Base-by-base conservation (phyloP, 2,329 filamentous ascomycete species). In the Venturia pyrina region DNA sequence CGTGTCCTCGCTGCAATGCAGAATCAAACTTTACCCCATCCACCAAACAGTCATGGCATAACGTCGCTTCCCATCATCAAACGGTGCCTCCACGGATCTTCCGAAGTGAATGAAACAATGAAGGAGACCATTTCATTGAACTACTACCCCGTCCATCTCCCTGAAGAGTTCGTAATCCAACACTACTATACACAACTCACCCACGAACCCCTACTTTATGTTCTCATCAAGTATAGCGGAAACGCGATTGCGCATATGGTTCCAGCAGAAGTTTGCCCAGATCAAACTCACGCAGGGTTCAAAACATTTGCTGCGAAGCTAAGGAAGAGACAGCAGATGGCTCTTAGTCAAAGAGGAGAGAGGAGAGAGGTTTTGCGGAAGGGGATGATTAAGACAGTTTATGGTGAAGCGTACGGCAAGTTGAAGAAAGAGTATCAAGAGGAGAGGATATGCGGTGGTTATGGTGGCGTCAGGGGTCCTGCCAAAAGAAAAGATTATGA, bases 1-100 rank as follows among this genome's bases (percentile, higher is more conserved):
- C 62, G 62, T 13, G 48, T 64, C 32, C 44, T 46, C n/a, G 62
- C 44, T 19, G 60, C 60, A 40, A 44, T 62, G 60, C 32, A 37
- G 2, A 59, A 59, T 28, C 28, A 37, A 59, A 19, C 15, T n/a
- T 19, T 5, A 37, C 53, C 28, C 53, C 15, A 2, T 34, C 15
- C 28, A 10, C 15, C 32, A 10, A 59, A 59, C 53, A 8, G 7
- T 1, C 5, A 8, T 13, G 8, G 15, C 53, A 10, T 32, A 59
- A 32, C 17, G 24, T 37, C 28, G 19, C 53, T 37, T 37, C 53
- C 28, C 17, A 59, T 59, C 1, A 59, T 59, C 5, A n/a, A 19
- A 34, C 28, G 53, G 15, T 59, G 53, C 32, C 53, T 59, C 1
- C 19, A 59, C 24, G 32, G 32, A 5, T 59, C 53, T 37, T 19